phyloP scores from a whole-genome alignment of 805 yeast genomes.

The Blastobotrys attinorum region DNA sequence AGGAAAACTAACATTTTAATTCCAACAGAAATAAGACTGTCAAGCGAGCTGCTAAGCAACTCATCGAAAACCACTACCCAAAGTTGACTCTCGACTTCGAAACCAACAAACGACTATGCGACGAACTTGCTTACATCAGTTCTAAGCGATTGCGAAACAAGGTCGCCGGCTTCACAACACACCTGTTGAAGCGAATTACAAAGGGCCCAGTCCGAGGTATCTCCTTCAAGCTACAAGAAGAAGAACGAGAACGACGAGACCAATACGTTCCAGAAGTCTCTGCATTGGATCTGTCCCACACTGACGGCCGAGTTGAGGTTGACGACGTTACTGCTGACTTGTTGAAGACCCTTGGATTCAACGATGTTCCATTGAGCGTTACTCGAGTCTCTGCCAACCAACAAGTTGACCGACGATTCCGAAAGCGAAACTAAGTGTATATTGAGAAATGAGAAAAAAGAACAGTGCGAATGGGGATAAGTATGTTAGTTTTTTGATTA shows the following conservation, averaged over 20 bases:
- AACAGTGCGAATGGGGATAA: too few relatives aligned
- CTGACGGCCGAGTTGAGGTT: slow-evolving; percentile 93
- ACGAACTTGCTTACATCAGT: slow-evolving; percentile 97
- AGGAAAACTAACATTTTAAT: slow-evolving; percentile 20
- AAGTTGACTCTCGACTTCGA: slow-evolving; percentile 98
- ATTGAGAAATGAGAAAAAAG: too few relatives aligned
- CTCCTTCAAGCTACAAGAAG: slow-evolving; percentile 99
- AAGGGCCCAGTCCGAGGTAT: slow-evolving; percentile 99
- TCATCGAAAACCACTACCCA: slow-evolving; percentile 99
- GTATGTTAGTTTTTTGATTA: too few relatives aligned
- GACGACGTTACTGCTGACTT: slow-evolving; percentile 95
- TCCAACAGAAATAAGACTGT: slow-evolving; percentile 99
- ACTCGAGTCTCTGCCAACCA: slow-evolving; percentile 76
- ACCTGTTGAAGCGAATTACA: slow-evolving; percentile 99
- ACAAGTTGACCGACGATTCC: slow-evolving; percentile 73
- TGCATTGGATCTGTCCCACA: slow-evolving; percentile 96
- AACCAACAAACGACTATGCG: slow-evolving; percentile 99
- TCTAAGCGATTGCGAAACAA: slow-evolving; percentile 99
- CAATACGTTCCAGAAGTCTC: slow-evolving; percentile 99
- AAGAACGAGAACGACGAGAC: slow-evolving; percentile 99
- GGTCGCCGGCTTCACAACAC: slow-evolving; percentile 99
- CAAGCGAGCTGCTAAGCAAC: slow-evolving; percentile 99
- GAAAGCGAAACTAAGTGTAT: slow-evolving; percentile 73
- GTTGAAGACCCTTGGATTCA: slow-evolving; percentile 80
- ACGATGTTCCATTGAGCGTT: slow-evolving; percentile 70